Evolutionary conservation across 2,329 filamentous ascomycete species (phyloP), one percentile per base, ranked within the genome.

Genomic region (Fusarium sp.): DNA sequence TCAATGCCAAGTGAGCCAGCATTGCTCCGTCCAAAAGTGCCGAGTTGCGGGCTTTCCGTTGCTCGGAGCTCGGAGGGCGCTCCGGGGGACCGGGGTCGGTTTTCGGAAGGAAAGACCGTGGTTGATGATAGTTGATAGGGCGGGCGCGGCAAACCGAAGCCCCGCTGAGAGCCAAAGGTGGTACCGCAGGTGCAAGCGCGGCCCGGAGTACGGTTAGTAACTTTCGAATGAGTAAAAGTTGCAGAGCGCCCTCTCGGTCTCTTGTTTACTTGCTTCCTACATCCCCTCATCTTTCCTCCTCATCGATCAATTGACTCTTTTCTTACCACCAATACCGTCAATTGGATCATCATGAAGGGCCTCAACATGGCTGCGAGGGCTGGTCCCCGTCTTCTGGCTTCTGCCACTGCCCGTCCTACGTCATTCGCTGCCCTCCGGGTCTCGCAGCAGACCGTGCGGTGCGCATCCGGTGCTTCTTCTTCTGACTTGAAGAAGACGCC

Each of bases 401-500:
- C 72, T 58, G 60, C 64, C 57, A 61, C 69, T 40, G 45, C 45
- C 35, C 75, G 74, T 37, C 75, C 75, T 52, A 73, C 74, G 68
- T 77, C 76, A 64, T 64, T 71, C 54, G 72, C 66, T 16, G 70
- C 66, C 45, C 50, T 77, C 59, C 52, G 66, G 45, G 22, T 76
- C 45, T 73, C 67, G 42, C 74, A 61, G 66, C 74, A 79, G 70
- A 67, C 75, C 62, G 38, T 72, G 45, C 79, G 80, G 57, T 78
- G 73, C 68, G 79, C 79, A 57, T 81, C 81, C 40, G 73, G 70
- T 24, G 74, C 77, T 29, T 71, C 78, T 18, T 74, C 71, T 8
- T 79, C 73, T 40, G 75, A 81, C 22, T 85, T 89, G 73, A 85
- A 83, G 78, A 92, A 88, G 84, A 97, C 94, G 4, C 91, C 92